Base-by-base conservation (phyloP, 257 asterid genomes). In the Lavandula angustifolia region DNA sequence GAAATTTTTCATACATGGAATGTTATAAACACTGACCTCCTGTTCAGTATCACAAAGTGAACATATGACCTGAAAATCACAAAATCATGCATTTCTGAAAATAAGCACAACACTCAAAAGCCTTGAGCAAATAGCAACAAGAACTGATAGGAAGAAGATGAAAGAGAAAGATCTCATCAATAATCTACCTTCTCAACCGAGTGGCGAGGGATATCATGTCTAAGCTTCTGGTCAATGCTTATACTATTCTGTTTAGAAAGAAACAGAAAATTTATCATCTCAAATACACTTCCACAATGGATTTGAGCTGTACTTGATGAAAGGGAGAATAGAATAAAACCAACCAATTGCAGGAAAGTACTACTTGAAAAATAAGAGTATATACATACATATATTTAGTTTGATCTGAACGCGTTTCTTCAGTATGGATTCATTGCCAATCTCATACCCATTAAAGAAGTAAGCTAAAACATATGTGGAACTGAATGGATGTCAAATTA, bases 141-240 rank as follows among this genome's bases (percentile, higher is more conserved):
- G 27, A 22, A 22, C 2, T 22, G 48, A 61, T 16, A 54, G 34
- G 44, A 12, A 35, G 18, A 60, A 35, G 38, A 32, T 11, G 29
- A 32, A 18, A 49, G 22, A 75, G 16, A 42, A 49, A 50, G 18
- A 72, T n/a, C 47, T 6, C 3, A 13, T 58, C 14, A 22, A 31
- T 40, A 51, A 53, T 66, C 40, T 75, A 79, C 96, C 85, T 79
- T 81, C 76, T 83, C 81, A 40, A 91, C 75, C 51, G 75, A 76
- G 76, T 91, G 98, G 53, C 96, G 95, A 18, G 89, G 91, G 42
- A 91, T 56, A 54, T 91, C 94, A 73, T 91, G 98, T 74, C 98
- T 82, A 34, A 78, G 80, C 81, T 78, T 81, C 29, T 68, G 84
- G 42, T 88, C 88, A 62, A 82, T 41, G 68, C 70, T 49, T 60